Conservation (phyloP, 2,329 filamentous ascomycete genomes). For the Diaporthe vexans region DNA sequence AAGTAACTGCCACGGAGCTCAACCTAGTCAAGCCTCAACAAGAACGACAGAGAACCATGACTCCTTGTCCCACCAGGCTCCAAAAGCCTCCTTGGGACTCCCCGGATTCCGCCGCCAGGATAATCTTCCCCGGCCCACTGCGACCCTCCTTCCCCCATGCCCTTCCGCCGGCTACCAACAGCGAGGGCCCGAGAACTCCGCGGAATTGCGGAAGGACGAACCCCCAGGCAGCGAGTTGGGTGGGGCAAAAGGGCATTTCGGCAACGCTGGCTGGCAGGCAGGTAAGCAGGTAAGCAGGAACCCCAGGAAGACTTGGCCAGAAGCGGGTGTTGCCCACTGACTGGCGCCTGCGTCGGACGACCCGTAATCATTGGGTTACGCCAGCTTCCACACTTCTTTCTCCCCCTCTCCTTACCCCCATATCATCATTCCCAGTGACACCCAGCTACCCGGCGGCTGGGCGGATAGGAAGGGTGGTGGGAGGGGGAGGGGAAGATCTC, state of each 20-base stretch:
- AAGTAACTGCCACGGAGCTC: background rate
- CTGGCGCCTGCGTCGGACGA: conserved; percentile 17
- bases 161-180: conserved; percentile 4
- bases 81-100: background rate
- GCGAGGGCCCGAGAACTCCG: background rate
- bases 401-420: too few species aligned
- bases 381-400: background rate
- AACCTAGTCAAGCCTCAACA: background rate
- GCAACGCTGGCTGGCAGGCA: background rate
- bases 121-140: background rate
- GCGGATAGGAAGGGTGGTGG: background rate
- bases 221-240: background rate
- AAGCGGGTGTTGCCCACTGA: background rate
- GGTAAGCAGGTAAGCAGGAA: conserved; percentile 4
- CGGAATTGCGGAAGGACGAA: background rate
- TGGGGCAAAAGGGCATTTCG: background rate
- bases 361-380: conserved; percentile 16
- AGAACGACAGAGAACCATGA: background rate
- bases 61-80: background rate
- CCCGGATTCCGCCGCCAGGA: conserved; percentile 9
- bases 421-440: background rate
- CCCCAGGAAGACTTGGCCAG: background rate
- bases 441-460: conserved; percentile 1
- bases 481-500: background rate
- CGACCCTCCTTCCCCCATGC: background rate